A percentile compares a stretch with the other conserved stretches of the same genome.
phyloP scores from a whole-genome alignment of 2,329 filamentous ascomycete genomes.

The Emergomyces africanus region DNA sequence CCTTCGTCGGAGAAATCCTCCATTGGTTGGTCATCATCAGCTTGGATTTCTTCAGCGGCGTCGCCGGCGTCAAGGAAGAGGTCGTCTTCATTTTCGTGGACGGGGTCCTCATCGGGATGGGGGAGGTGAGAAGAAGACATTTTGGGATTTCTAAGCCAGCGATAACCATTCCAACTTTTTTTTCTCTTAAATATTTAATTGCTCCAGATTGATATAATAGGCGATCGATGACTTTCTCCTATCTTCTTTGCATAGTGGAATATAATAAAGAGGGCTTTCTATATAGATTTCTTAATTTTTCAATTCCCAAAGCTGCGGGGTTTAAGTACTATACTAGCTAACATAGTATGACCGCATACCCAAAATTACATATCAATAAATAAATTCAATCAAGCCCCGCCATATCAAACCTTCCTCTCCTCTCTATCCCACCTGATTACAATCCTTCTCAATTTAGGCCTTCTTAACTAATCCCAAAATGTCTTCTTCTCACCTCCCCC shows the following conservation, averaged over 20 bases:
- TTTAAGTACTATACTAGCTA: neutral
- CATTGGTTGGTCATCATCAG: constrained; percentile 64
- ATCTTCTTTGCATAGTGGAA: neutral
- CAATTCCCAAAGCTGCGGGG: neutral
- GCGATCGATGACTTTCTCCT: neutral
- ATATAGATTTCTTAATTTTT: neutral
- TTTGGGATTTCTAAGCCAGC: neutral
- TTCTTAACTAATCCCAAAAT: constrained; percentile 1
- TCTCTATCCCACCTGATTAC: neutral
- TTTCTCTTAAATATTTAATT: neutral
- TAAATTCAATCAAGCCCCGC: neutral
- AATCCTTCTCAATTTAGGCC: neutral
- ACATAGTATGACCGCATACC: neutral
- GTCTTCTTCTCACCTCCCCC: neutral
- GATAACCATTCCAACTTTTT: neutral
- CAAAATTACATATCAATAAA: neutral
- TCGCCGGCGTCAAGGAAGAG: constrained; percentile 67
- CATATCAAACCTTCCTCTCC: neutral
- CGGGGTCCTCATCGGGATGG: constrained; percentile 18
- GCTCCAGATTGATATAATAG: neutral
- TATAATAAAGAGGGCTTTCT: neutral
- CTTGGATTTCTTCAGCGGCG: constrained; percentile 61
- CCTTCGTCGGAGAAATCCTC: constrained; percentile 58
- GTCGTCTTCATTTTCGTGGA: constrained; percentile 51
- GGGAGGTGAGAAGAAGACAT: constrained; percentile 2